Conservation (phyloP, 1,284 basidiomycete species). For the Ganoderma boninense region DNA sequence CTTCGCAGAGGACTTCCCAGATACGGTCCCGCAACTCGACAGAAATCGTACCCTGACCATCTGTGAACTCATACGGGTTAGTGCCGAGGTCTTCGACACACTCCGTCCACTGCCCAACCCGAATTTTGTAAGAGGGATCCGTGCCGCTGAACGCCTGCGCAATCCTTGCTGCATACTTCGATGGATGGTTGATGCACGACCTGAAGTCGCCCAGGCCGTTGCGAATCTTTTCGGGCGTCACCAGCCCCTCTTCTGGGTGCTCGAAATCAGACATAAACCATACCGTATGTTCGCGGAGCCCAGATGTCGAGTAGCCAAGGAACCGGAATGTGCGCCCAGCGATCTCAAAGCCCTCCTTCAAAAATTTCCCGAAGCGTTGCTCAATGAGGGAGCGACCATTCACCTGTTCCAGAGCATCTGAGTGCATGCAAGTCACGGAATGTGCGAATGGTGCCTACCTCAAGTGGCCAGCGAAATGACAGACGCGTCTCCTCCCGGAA, state of each 20-base stretch:
- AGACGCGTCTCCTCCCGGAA: conserved; percentile 81
- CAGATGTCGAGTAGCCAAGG: conserved; percentile 77
- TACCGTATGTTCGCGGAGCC: conserved; percentile 73
- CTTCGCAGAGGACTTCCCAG: conserved; percentile 59
- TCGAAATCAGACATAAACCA: conserved; percentile 77
- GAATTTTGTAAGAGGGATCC: conserved; percentile 69
- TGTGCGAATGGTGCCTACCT: conserved; percentile 39
- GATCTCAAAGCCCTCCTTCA: conserved; percentile 71
- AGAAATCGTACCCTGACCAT: conserved; percentile 82
- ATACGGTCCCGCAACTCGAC: conserved; percentile 61
- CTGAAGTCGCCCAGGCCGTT: conserved; percentile 70
- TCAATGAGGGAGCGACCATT: conserved; percentile 64
- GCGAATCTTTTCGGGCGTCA: conserved; percentile 67
- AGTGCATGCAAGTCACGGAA: neutral
- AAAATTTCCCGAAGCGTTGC: conserved; percentile 64
- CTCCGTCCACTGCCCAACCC: conserved; percentile 63
- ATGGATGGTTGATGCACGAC: conserved; percentile 62
- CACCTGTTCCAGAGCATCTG: conserved; percentile 38
- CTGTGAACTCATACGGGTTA: conserved; percentile 65
- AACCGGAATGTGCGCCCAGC: conserved; percentile 78
- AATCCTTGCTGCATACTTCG: conserved; percentile 82
- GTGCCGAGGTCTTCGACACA: conserved; percentile 61
- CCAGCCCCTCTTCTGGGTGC: conserved; percentile 49
- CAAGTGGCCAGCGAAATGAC: conserved; percentile 69
- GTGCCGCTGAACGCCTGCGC: conserved; percentile 87